phyloP scores from a whole-genome alignment of 257 asterid genomes.

The Nyctanthes arbortristis region DNA sequence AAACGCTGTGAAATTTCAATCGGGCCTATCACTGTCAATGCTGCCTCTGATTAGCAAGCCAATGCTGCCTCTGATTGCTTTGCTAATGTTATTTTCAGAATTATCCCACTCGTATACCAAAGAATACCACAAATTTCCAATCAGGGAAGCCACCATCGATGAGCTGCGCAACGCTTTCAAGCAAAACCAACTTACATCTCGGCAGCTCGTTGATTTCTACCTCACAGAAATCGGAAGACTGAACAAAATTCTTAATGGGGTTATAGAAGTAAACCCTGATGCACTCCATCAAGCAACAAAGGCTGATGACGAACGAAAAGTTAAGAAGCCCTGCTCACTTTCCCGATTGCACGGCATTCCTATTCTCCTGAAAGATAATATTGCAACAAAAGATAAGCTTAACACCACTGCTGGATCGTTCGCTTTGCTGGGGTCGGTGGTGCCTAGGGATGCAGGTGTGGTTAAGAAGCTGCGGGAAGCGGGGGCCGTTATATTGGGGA shows the following conservation, averaged over 20 bases:
- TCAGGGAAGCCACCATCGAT: conserved; percentile 42
- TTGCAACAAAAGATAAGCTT: conserved; percentile 54
- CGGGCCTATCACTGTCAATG: not conserved
- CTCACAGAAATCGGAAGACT: conserved; percentile 43
- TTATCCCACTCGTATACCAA: no score
- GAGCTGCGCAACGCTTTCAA: conserved; percentile 40
- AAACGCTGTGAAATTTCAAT: not conserved
- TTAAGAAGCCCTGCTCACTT: not conserved
- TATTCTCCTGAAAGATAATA: conserved; percentile 68
- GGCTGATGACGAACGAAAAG: conserved; percentile 39
- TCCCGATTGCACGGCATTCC: conserved; percentile 60
- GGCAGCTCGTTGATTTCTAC: conserved; percentile 49
- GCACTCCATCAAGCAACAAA: conserved; percentile 49
- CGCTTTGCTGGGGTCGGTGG: conserved; percentile 65
- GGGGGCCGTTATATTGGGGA: conserved; percentile 71
- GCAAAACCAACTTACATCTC: conserved; percentile 37
- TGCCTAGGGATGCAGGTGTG: conserved; percentile 57
- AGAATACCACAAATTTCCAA: no score
- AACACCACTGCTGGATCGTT: conserved; percentile 71
- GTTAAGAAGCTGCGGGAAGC: conserved; percentile 58
- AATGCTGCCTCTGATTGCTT: not conserved
- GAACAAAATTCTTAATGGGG: conserved; percentile 54
- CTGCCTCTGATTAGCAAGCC: no score
- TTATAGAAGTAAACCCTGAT: conserved; percentile 67
- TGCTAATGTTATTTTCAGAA: not conserved